Percentiles rank a stretch among this genome's conserved stretches.
phyloP scores from a whole-genome alignment of 2,329 filamentous ascomycete genomes.

The Calonectria henricotiae region DNA sequence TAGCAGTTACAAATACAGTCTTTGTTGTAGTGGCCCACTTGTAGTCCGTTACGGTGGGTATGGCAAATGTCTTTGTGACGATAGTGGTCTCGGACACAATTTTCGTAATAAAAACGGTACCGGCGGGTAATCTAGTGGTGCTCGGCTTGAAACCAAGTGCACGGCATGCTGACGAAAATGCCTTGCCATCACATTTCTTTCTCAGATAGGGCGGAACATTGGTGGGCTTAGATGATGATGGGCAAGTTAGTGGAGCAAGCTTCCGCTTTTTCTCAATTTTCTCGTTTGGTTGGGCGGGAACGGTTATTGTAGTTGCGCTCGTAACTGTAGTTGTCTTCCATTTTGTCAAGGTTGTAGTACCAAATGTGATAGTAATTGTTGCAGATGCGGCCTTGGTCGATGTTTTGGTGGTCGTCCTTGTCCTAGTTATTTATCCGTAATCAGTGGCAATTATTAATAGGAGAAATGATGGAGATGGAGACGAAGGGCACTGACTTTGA shows the following conservation, averaged over 20 bases:
- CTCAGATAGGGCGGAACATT: neutral
- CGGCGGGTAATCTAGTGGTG: neutral
- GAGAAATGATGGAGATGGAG: neutral
- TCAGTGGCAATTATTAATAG: neutral
- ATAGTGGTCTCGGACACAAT: neutral
- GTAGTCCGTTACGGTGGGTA: neutral
- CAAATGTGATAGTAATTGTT: neutral
- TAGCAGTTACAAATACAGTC: neutral
- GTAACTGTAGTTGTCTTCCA: neutral
- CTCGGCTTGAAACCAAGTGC: neutral
- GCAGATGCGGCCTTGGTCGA: neutral
- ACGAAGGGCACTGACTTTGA: neutral
- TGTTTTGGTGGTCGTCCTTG: neutral
- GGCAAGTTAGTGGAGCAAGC: neutral
- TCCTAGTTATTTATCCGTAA: neutral
- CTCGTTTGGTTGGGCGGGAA: too few relatives aligned
- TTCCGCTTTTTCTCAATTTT: neutral
- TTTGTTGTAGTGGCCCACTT: neutral
- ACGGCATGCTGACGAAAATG: conserved; percentile 1
- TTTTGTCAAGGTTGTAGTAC: neutral
- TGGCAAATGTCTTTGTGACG: too few relatives aligned
- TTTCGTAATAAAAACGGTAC: neutral
- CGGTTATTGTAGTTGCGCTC: neutral
- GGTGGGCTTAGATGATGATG: neutral
- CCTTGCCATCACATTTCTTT: neutral